Conservation (phyloP, 208 protist species). For the Leptomonas seymouri region DNA sequence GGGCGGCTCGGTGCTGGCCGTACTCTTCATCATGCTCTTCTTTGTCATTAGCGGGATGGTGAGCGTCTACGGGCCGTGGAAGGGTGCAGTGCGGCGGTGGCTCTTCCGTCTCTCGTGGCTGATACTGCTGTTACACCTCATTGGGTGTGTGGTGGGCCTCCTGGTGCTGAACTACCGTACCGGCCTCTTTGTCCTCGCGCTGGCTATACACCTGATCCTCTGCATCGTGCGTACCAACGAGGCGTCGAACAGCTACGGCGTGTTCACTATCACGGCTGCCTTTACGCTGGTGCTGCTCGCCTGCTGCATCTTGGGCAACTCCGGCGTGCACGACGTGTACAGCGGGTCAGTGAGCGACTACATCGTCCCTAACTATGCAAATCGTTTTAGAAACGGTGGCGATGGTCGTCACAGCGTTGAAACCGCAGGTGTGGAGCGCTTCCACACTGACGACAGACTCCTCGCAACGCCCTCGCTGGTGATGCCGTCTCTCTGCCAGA, state of each 20-base stretch:
- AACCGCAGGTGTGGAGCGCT: not conserved
- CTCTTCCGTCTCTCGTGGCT: slow-evolving; percentile 56
- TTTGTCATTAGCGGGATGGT: slow-evolving; percentile 43
- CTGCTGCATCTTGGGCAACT: slow-evolving; percentile 53
- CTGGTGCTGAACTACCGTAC: slow-evolving; percentile 54
- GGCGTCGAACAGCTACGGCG: slow-evolving; percentile 48
- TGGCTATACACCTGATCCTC: slow-evolving; percentile 58
- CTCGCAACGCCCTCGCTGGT: not conserved
- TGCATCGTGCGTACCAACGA: slow-evolving; percentile 50
- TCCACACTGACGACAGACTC: not conserved
- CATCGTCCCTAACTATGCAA: slow-evolving; percentile 33
- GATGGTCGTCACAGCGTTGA: not conserved
- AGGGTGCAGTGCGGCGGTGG: slow-evolving; percentile 35
- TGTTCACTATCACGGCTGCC: slow-evolving; percentile 34
- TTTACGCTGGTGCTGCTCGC: slow-evolving; percentile 51
- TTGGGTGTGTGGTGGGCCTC: slow-evolving; percentile 48
- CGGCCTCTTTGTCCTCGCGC: slow-evolving; percentile 58
- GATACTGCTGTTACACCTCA: slow-evolving; percentile 44
- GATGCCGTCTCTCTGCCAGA: slow-evolving; percentile 46
- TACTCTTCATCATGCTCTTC: slow-evolving; percentile 49
- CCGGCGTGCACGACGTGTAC: slow-evolving; percentile 29
- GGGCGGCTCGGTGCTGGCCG: slow-evolving; percentile 44
- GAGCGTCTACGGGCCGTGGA: slow-evolving; percentile 47
- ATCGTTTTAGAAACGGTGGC: slow-evolving; percentile 8
- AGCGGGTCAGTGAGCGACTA: slow-evolving; percentile 34